Percentiles rank a stretch among this genome's conserved stretches.
Evolutionary conservation across 768 basidiomycete genomes (phyloP).

Genomic region (Hydnum rufescens): DNA sequence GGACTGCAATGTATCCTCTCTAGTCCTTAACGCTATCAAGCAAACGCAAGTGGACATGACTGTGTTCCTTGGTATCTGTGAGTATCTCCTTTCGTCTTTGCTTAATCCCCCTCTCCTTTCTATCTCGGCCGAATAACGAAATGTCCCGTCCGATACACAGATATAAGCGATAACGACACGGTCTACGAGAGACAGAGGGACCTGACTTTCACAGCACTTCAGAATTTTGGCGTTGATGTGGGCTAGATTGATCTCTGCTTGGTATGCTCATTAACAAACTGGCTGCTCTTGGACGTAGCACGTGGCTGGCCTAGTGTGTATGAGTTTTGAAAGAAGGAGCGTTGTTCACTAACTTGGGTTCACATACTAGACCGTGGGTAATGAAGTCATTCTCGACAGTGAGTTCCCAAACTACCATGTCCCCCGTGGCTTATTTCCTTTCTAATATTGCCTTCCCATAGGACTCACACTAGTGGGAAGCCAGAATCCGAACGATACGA

Average conservation of each 20-base stretch:
- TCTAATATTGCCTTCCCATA: neutral
- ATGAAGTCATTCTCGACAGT: slow-evolving; percentile 68
- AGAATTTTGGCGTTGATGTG: slow-evolving; percentile 1
- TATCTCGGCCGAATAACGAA: neutral
- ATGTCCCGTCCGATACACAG: slow-evolving; percentile 6
- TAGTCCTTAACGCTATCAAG: slow-evolving; percentile 73
- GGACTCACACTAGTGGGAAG: slow-evolving; percentile 30
- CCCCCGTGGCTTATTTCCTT: slow-evolving; percentile 16
- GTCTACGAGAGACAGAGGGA: slow-evolving; percentile 60
- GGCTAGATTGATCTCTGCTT: neutral
- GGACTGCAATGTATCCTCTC: slow-evolving; percentile 65
- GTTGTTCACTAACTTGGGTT: too few species aligned
- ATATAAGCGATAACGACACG: slow-evolving; percentile 35
- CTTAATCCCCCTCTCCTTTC: neutral
- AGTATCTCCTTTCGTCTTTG: slow-evolving; percentile 19
- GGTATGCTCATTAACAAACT: too few species aligned
- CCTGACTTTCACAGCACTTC: slow-evolving; percentile 34
- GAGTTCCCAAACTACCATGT: neutral
- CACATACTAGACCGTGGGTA: slow-evolving; percentile 90
- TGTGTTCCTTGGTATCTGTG: slow-evolving; percentile 58
- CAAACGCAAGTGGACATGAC: slow-evolving; percentile 74
- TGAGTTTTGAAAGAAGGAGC: too few species aligned
- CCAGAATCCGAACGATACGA: slow-evolving; percentile 32
- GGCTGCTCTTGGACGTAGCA: too few species aligned
- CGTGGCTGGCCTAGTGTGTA: slow-evolving; percentile 52